Evolutionary conservation across 176 grass and related monocot genomes (phyloP).

Genomic region (Calamus simplicifolius): DNA sequence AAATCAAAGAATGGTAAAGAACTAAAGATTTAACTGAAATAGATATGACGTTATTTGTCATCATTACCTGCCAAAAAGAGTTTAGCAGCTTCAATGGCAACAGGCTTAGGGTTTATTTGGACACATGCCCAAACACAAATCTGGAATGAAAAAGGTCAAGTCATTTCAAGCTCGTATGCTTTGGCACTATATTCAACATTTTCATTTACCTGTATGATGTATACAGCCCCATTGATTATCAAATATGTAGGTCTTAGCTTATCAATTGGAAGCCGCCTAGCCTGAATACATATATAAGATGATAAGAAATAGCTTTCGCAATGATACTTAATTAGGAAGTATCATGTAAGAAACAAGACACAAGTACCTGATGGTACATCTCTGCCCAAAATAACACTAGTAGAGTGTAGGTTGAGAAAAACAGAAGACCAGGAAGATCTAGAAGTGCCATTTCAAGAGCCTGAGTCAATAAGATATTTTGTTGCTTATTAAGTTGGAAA

Average conservation of each 20-base stretch:
- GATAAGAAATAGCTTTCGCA: not conserved
- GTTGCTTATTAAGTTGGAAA: too few relatives aligned
- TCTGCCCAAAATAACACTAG: conserved; percentile 89
- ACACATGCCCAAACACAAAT: conserved; percentile 6
- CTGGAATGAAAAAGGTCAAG: not conserved
- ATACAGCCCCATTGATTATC: conserved; percentile 9
- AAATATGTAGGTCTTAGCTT: not conserved
- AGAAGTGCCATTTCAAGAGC: conserved; percentile 82
- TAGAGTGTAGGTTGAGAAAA: conserved; percentile 89
- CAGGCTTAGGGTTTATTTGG: not conserved
- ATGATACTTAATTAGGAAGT: not conserved
- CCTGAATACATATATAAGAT: not conserved
- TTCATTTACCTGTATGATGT: not conserved
- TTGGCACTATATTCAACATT: not conserved
- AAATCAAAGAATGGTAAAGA: too few relatives aligned
- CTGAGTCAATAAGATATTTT: conserved; percentile 22
- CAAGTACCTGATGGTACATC: conserved; percentile 69
- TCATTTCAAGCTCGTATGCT: not conserved
- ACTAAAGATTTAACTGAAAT: too few relatives aligned
- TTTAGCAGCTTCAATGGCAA: conserved; percentile 4
- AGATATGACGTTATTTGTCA: too few relatives aligned
- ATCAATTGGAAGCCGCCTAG: conserved; percentile 3
- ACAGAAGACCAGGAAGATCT: conserved; percentile 81
- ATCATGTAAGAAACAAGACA: not conserved
- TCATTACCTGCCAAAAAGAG: conserved; percentile 6